phyloP scores from a whole-genome alignment of 2,329 filamentous ascomycete genomes.

The Chrysoporthe puriensis region DNA sequence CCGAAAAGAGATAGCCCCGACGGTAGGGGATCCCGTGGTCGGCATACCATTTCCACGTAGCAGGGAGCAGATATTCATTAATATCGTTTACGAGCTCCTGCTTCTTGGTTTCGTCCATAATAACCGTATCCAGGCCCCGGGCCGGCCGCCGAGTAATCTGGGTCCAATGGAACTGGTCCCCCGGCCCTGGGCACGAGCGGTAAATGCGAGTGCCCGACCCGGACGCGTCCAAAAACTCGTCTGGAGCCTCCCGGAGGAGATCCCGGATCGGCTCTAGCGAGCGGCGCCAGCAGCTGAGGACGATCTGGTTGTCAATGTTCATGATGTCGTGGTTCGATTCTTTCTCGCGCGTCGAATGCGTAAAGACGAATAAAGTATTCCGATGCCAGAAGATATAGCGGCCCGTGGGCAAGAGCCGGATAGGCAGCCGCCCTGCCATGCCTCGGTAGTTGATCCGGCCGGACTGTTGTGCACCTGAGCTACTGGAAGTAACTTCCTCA shows the following conservation, averaged over 20 bases:
- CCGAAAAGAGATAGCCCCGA: conserved; percentile 14
- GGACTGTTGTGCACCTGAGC: background rate
- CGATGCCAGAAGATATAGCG: background rate
- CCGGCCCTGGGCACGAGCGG: background rate
- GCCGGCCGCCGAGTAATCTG: background rate
- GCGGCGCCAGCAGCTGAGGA: background rate
- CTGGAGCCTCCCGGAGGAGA: background rate
- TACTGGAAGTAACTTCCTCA: background rate
- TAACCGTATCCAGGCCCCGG: background rate
- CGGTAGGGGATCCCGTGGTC: background rate
- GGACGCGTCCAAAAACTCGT: background rate
- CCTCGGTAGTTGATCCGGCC: background rate
- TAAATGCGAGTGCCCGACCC: background rate
- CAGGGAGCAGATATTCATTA: background rate
- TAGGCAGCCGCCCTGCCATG: background rate
- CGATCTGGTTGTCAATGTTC: background rate
- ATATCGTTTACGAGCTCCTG: background rate
- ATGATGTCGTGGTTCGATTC: background rate
- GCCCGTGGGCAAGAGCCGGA: background rate
- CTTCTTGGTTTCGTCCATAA: background rate
- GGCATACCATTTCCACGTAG: background rate
- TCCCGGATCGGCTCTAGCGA: background rate
- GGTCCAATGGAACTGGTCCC: background rate
- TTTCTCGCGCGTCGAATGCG: background rate
- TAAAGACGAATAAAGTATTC: background rate